Evolutionary conservation across 2,329 filamentous ascomycete genomes (phyloP).

Genomic region (Epicoccum nigrum): DNA sequence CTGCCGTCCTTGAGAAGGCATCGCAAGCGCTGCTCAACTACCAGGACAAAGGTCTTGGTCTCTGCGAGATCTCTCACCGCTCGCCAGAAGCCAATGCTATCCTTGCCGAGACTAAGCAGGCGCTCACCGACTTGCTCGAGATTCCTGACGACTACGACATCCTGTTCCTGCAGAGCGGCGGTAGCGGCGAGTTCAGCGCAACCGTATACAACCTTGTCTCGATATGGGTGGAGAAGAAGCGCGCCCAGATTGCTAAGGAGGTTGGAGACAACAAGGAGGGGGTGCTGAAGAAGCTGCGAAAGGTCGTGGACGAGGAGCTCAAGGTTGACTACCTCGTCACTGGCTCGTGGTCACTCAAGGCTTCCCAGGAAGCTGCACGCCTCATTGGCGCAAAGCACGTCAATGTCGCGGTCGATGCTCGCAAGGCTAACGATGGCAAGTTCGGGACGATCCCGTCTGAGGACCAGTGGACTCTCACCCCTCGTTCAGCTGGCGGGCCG

Average conservation of each 20-base stretch:
- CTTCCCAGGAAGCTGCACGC: conserved; percentile 79
- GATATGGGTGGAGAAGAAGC: conserved; percentile 77
- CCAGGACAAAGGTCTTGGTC: conserved; percentile 78
- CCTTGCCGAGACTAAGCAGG: conserved; percentile 76
- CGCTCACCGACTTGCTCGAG: conserved; percentile 75
- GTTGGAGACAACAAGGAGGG: conserved; percentile 61
- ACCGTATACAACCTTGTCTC: conserved; percentile 83
- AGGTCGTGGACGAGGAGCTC: conserved; percentile 71
- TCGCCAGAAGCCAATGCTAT: conserved; percentile 79
- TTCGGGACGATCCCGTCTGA: conserved; percentile 84
- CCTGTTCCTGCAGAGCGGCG: conserved; percentile 86
- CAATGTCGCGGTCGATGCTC: conserved; percentile 76
- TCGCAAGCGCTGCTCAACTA: conserved; percentile 81
- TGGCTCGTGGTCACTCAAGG: conserved; percentile 89
- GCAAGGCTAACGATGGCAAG: conserved; percentile 72
- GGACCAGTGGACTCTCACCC: conserved; percentile 73
- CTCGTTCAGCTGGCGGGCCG: conserved; percentile 60
- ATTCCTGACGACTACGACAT: conserved; percentile 88
- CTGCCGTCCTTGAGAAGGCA: conserved; percentile 76
- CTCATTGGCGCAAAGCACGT: conserved; percentile 79
- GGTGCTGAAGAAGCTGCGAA: conserved; percentile 65
- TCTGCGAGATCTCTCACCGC: conserved; percentile 90
- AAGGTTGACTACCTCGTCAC: conserved; percentile 90
- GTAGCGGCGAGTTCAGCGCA: conserved; percentile 83
- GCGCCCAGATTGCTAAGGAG: conserved; percentile 63